Conservation (phyloP, 805 yeast genomes). For the Kockiozyma suomiensis region DNA sequence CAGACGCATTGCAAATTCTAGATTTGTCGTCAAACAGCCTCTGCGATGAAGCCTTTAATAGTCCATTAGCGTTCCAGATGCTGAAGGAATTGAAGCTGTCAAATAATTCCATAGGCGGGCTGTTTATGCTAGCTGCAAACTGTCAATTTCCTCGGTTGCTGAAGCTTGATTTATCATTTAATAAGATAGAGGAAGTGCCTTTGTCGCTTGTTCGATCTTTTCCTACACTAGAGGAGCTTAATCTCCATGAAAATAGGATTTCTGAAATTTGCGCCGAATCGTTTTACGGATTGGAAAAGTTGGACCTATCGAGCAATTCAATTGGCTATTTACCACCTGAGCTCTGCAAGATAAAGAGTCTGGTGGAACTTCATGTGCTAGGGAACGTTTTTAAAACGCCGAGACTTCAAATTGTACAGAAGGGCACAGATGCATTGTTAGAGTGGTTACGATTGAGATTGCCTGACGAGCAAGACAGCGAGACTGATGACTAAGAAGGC, state of each 20-base stretch:
- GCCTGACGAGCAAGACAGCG: conserved; percentile 17
- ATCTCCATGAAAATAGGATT: conserved; percentile 30
- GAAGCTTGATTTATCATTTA: conserved; percentile 27
- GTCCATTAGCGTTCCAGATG: conserved; percentile 12
- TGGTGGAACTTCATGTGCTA: conserved; percentile 27
- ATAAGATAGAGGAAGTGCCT: conserved; percentile 26
- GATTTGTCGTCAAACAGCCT: conserved; percentile 29
- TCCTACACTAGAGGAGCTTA: conserved; percentile 27
- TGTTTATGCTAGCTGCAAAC: conserved; percentile 19
- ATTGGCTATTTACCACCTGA: conserved; percentile 30
- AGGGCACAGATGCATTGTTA: conserved; percentile 33
- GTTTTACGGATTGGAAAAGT: conserved; percentile 23
- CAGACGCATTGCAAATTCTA: conserved; percentile 16
- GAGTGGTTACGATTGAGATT: conserved; percentile 29
- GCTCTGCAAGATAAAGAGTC: conserved; percentile 23
- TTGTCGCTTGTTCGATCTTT: conserved; percentile 19
- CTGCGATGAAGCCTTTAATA: conserved; percentile 20
- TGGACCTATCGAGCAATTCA: conserved; percentile 32
- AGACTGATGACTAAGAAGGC: not conserved
- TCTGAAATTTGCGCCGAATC: conserved; percentile 22
- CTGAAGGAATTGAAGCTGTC: conserved; percentile 21
- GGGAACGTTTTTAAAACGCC: conserved; percentile 32
- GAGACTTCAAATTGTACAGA: conserved; percentile 29
- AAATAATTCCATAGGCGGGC: conserved; percentile 14
- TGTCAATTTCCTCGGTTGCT: conserved; percentile 17